Percentiles rank a stretch among this genome's conserved stretches.
Conservation (phyloP, 2,329 filamentous ascomycete genomes). For the Annulohypoxylon truncatum region DNA sequence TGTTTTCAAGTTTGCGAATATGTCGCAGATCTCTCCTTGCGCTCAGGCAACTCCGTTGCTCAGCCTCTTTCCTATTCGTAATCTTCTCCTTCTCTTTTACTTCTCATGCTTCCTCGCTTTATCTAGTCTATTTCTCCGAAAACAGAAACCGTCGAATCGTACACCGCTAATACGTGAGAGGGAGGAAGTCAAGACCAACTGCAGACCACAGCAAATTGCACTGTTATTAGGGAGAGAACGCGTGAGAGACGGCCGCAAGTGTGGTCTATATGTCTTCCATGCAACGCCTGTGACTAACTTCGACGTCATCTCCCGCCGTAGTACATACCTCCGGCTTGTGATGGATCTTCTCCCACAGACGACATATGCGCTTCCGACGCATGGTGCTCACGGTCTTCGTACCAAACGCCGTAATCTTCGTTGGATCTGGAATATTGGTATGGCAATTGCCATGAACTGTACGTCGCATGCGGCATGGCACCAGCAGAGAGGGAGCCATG, state of each 20-base stretch:
- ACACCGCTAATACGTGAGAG: conserved; percentile 2
- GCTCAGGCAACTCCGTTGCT: conserved; percentile 12
- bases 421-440: conserved; percentile 56
- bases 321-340: conserved; percentile 48
- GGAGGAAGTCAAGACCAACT: neutral
- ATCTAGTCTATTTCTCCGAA: conserved; percentile 11
- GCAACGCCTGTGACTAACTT: neutral
- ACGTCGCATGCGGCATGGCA: conserved; percentile 53
- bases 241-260: neutral
- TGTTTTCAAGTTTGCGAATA: conserved; percentile 23
- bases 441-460: conserved; percentile 59
- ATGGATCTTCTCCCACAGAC: conserved; percentile 42
- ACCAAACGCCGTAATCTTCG: conserved; percentile 49
- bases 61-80: conserved; percentile 18
- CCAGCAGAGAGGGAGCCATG: conserved; percentile 55
- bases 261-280: conserved; percentile 3
- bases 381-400: conserved; percentile 54
- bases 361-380: conserved; percentile 20
- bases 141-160: conserved; percentile 11
- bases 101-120: neutral
- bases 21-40: conserved; percentile 28
- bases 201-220: neutral
- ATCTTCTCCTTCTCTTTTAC: neutral
- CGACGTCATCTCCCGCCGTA: conserved; percentile 48
- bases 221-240: neutral